Percentiles rank a stretch among this genome's conserved stretches.
Evolutionary conservation across 108 stramenopile genomes (phyloP).

Genomic region (Epipyxis sp.): DNA sequence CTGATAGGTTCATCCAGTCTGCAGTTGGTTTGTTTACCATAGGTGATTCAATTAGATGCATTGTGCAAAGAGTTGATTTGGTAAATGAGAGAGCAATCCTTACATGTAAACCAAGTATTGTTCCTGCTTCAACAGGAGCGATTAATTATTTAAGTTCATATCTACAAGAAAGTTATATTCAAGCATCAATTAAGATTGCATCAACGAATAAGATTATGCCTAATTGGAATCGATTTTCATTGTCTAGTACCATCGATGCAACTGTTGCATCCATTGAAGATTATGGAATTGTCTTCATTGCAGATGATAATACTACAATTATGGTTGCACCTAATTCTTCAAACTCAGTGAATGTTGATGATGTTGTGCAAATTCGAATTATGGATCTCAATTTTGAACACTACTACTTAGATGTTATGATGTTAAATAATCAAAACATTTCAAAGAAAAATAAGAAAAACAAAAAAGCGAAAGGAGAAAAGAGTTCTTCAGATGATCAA

Average conservation of each 20-base stretch:
- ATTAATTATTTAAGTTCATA: not conserved
- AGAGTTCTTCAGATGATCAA: too few species aligned
- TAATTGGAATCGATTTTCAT: not conserved
- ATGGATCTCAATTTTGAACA: not conserved
- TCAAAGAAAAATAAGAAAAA: too few species aligned
- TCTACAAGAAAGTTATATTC: not conserved
- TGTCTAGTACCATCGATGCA: not conserved
- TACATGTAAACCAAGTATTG: not conserved
- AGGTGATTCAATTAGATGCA: slow-evolving; percentile 52
- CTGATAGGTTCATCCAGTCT: slow-evolving; percentile 45
- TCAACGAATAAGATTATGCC: not conserved
- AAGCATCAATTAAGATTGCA: not conserved
- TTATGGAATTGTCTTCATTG: not conserved
- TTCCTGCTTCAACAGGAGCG: not conserved
- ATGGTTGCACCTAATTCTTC: not conserved
- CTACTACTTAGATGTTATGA: not conserved
- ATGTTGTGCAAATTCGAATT: not conserved
- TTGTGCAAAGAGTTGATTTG: slow-evolving; percentile 8
- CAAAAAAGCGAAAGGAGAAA: too few species aligned
- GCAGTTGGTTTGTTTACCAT: slow-evolving; percentile 43
- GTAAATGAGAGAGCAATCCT: not conserved
- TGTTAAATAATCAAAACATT: not conserved
- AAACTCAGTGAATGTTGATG: not conserved
- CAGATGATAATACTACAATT: not conserved
- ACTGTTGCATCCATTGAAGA: not conserved